Base-by-base conservation (phyloP, 179 eudicot species). In the Spergularia azorica region DNA sequence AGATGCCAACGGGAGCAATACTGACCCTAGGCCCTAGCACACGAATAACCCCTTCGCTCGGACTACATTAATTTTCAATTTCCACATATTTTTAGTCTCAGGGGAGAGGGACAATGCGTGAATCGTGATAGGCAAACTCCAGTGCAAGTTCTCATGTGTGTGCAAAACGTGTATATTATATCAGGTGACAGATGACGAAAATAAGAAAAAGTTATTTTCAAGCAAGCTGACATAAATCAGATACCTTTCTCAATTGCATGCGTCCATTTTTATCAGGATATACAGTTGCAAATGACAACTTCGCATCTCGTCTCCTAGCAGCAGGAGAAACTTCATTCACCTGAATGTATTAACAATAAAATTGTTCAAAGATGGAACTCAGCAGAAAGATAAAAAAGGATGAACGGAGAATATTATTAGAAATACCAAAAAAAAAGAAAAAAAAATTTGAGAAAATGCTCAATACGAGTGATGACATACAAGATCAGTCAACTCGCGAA, bases 281-380 rank as follows among this genome's bases (percentile, higher is more conserved):
- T 60, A 95, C 99, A 70, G 94, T 90, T 66, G 99, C 97, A 88
- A 93, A 95, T 56, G 99, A 95, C 76, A 95, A 83, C 70, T 73
- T 72, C 41, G 99, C 97, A 83, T 91, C 94, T 80, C 91, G 84
- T 86, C 92, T 87, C 86, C 97, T 90, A 64, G 99, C 99, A 82
- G 91, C 94, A 60, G 95, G 97, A 66, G 92, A 90, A 69, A 93
- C 97, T 90, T 95, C 99, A 88, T 95, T 95, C 55, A 93, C 99
- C 98, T 95, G 80, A 50, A 84, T 81, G 71, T 15, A 52, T 20
- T 20, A 38, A 54, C 63, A 56, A 74, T 70, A 57, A 82, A 50
- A 68, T 63, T 9, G 20, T 65, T 55, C 64, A 68, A 43, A 41
- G 7, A 63, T 65, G 74, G 66, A 70, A 61, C 9, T 21, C 17